phyloP scores from a whole-genome alignment of 441 rosid species.

The Breynia disticha region DNA sequence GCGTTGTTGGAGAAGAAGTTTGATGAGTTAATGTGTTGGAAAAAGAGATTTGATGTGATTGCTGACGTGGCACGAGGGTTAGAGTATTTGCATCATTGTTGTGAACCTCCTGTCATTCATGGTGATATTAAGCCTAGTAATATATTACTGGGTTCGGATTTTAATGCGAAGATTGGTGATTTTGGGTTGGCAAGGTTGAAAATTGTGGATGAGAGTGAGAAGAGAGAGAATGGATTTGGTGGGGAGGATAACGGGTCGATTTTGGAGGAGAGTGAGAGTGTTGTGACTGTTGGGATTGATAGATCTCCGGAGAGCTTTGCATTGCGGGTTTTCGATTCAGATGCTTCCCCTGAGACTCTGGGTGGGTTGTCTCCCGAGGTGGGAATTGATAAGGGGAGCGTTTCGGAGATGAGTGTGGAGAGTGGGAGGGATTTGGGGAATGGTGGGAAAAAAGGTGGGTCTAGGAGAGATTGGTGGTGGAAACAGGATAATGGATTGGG shows the following conservation, averaged over 20 bases:
- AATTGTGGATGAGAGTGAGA: constrained; percentile 20
- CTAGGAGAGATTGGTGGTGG: constrained; percentile 54
- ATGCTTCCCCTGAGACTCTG: constrained; percentile 22
- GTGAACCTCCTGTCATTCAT: constrained; percentile 63
- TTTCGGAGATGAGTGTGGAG: constrained; percentile 8
- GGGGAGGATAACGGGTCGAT: constrained; percentile 58
- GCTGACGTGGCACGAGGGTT: constrained; percentile 64
- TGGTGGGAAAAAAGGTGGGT: constrained; percentile 27
- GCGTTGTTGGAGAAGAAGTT: constrained; percentile 59
- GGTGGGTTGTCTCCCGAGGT: constrained; percentile 38
- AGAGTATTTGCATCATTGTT: constrained; percentile 45
- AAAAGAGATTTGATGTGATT: constrained; percentile 37
- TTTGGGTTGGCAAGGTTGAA: constrained; percentile 76
- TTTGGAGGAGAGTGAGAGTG: constrained; percentile 61
- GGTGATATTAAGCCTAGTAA: constrained; percentile 88
- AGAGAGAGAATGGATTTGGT: constrained; percentile 19
- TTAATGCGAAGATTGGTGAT: constrained; percentile 67
- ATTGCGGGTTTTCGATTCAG: constrained; percentile 6
- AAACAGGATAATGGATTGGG: constrained; percentile 41
- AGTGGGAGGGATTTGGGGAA: constrained; percentile 16
- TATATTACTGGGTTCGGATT: constrained; percentile 50
- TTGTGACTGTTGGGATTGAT: constrained; percentile 46
- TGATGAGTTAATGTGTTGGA: constrained; percentile 57
- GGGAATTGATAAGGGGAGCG: constrained; percentile 28
- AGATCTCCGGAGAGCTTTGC: constrained; percentile 43